These are phyloP conservation scores for Tricholoma sp. DNA, from an alignment of 768 basidiomycete species.

Conservation along the genomic window DNA sequence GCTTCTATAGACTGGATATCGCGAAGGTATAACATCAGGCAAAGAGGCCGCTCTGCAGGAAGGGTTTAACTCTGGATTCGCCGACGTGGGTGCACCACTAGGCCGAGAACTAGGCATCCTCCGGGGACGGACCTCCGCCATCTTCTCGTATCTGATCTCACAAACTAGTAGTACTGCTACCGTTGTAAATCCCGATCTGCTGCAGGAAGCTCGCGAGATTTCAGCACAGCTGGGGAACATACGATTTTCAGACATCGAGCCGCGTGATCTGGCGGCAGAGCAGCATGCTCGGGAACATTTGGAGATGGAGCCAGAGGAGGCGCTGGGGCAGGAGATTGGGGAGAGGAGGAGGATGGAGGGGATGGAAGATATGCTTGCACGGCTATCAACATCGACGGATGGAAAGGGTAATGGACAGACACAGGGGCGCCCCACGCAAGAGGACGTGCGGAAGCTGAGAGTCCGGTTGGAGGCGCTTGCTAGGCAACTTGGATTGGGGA, in stretches of 20 bases:
- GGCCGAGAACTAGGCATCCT: conserved; percentile 75
- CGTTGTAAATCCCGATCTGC: too few relatives aligned
- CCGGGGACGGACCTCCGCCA: conserved; percentile 64
- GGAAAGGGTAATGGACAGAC: conserved; percentile 10
- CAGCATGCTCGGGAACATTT: conserved; percentile 69
- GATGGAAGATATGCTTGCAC: conserved; percentile 51
- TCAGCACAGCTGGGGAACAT: conserved; percentile 51
- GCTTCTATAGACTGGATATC: conserved; percentile 71
- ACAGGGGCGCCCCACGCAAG: conserved; percentile 28
- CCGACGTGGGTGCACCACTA: conserved; percentile 60
- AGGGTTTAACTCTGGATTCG: conserved; percentile 88
- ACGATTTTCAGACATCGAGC: conserved; percentile 66
- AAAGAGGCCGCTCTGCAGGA: conserved; percentile 84
- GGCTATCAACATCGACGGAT: conserved; percentile 34
- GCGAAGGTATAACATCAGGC: conserved; percentile 93
- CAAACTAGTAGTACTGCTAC: conserved; percentile 7
- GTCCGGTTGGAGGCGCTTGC: conserved; percentile 28
- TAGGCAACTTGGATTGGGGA: conserved; percentile 25
- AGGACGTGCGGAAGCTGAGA: conserved; percentile 37
- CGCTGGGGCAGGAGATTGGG: conserved; percentile 37
- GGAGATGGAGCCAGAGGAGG: conserved; percentile 31
- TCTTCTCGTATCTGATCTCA: conserved; percentile 52
- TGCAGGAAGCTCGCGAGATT: conserved; percentile 49
- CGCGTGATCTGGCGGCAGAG: conserved; percentile 73
- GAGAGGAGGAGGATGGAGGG: conserved; percentile 48